Conservation (phyloP, 768 basidiomycete genomes). For the Tulasnella sp. region DNA sequence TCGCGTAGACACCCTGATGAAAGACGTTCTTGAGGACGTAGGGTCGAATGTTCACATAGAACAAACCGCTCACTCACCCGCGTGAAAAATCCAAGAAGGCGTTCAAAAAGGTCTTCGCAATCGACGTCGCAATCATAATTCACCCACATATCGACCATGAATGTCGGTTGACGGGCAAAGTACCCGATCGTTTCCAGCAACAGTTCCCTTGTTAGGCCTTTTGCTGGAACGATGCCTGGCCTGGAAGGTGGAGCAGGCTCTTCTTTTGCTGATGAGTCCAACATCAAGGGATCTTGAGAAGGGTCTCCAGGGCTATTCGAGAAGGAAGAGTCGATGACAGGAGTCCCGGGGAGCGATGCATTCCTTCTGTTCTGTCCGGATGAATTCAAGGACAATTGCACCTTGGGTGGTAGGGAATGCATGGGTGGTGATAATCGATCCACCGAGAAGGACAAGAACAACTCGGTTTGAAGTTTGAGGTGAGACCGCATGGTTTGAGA, state of each 20-base stretch:
- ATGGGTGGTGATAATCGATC: slow-evolving; percentile 68
- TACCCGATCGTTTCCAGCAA: slow-evolving; percentile 80
- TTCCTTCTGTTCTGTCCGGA: not conserved
- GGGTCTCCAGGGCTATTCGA: not conserved
- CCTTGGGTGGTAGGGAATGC: slow-evolving; percentile 21
- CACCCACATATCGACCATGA: slow-evolving; percentile 90
- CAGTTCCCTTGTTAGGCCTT: slow-evolving; percentile 78
- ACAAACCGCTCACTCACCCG: slow-evolving; percentile 40
- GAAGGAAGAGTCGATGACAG: not conserved
- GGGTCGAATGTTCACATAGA: not conserved
- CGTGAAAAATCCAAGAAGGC: slow-evolving; percentile 76
- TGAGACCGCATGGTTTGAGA: slow-evolving; percentile 77
- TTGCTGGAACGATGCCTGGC: slow-evolving; percentile 58
- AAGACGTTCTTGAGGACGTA: too few relatives aligned
- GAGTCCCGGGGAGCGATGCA: slow-evolving; percentile 8
- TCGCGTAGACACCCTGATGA: slow-evolving; percentile 82
- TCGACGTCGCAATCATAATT: slow-evolving; percentile 98
- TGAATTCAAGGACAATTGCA: slow-evolving; percentile 20
- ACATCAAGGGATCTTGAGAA: not conserved
- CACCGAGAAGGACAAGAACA: slow-evolving; percentile 88
- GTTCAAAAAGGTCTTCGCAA: slow-evolving; percentile 91
- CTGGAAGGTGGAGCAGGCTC: slow-evolving; percentile 31
- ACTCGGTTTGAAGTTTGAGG: slow-evolving; percentile 88
- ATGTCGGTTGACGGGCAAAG: slow-evolving; percentile 70
- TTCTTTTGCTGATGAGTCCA: not conserved